Percentiles rank a stretch among this genome's conserved stretches.
phyloP scores from a whole-genome alignment of 768 basidiomycete species.

The Russula sp. region DNA sequence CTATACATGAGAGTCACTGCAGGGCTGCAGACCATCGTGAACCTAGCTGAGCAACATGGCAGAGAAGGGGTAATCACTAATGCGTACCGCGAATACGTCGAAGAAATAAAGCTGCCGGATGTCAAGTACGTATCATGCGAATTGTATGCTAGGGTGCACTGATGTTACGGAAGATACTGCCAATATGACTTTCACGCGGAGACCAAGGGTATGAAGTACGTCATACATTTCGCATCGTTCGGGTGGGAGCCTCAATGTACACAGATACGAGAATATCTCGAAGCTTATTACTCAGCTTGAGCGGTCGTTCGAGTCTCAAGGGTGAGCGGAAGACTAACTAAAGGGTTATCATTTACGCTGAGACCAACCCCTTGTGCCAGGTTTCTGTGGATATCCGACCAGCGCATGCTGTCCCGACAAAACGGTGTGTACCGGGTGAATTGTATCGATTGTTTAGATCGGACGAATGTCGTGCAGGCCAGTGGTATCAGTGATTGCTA shows the following conservation, averaged over 20 bases:
- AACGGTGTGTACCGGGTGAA: conserved; percentile 85
- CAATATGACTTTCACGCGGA: conserved; percentile 93
- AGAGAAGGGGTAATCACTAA: conserved; percentile 78
- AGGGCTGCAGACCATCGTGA: conserved; percentile 61
- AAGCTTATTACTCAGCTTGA: conserved; percentile 68
- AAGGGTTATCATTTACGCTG: background rate
- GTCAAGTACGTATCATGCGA: conserved; percentile 41
- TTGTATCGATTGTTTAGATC: conserved; percentile 93
- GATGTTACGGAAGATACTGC: conserved; percentile 46
- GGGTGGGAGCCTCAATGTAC: background rate
- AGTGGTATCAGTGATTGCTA: background rate
- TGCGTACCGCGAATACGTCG: conserved; percentile 67
- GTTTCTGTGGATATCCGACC: conserved; percentile 77
- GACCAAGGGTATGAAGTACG: conserved; percentile 91
- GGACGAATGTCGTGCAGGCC: conserved; percentile 92
- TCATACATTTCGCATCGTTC: conserved; percentile 21
- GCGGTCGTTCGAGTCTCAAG: conserved; percentile 72
- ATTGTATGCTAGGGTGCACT: background rate
- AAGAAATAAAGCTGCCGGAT: conserved; percentile 49
- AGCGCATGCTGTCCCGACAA: conserved; percentile 68
- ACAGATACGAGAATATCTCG: conserved; percentile 84
- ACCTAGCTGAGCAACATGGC: conserved; percentile 86
- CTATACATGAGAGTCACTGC: background rate
- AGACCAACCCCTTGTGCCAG: conserved; percentile 32
- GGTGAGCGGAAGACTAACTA: conserved; percentile 37